phyloP scores from a whole-genome alignment of 2,329 filamentous ascomycete genomes.

The Diaporthe sp. region DNA sequence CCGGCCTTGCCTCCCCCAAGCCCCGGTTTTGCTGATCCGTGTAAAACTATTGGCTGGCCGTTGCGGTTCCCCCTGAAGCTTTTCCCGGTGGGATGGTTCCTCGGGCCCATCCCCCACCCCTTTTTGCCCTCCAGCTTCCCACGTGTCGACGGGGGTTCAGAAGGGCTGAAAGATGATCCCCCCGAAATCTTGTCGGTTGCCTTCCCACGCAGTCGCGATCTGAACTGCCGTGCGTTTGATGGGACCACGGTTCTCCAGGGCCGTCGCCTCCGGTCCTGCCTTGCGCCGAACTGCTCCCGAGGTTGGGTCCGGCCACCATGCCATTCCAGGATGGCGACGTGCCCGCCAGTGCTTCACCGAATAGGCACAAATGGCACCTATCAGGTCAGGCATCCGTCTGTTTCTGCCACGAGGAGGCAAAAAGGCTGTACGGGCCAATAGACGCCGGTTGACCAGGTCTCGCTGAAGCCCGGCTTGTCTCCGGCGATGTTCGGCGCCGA shows the following conservation, averaged over 20 bases:
- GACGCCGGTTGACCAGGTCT: too few relatives aligned
- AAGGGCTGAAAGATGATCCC: constrained; percentile 21
- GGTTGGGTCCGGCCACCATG: background rate
- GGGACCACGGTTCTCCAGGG: background rate
- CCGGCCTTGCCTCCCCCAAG: background rate
- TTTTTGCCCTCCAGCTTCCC: background rate
- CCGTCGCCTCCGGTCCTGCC: background rate
- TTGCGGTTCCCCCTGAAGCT: constrained; percentile 15
- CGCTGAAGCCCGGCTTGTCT: background rate
- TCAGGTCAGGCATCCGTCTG: background rate
- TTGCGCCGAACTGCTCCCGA: constrained; percentile 2
- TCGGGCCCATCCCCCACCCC: constrained; percentile 5
- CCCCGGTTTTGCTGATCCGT: constrained; percentile 4
- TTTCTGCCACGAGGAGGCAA: background rate
- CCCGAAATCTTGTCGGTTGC: constrained; percentile 17
- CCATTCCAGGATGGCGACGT: background rate
- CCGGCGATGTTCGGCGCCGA: background rate
- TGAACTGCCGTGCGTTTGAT: constrained; percentile 21
- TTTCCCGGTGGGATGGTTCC: constrained; percentile 30
- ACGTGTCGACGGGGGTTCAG: constrained; percentile 33
- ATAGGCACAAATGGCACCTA: background rate
- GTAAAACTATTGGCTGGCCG: constrained; percentile 34
- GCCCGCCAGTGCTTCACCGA: background rate
- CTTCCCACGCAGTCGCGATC: background rate
- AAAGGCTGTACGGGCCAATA: background rate